Evolutionary conservation across 2,329 filamentous ascomycete genomes (phyloP).

Genomic region (Clonostachys rosea): DNA sequence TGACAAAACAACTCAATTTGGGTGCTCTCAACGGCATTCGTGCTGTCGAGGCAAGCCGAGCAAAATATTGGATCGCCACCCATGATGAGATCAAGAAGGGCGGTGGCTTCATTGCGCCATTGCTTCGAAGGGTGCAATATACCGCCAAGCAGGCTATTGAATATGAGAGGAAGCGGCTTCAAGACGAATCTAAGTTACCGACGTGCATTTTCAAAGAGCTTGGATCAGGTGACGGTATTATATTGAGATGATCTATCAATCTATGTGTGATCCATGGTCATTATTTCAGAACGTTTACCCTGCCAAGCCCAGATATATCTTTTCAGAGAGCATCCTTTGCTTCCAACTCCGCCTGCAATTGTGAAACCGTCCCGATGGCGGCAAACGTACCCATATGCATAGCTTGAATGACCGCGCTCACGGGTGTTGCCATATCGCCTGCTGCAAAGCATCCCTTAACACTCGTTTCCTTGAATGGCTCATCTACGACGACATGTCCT

Average conservation of each 20-base stretch:
- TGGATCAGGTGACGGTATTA: constrained; percentile 49
- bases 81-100: constrained; percentile 62
- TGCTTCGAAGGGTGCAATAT: constrained; percentile 39
- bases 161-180: constrained; percentile 20
- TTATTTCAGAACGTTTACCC: neutral
- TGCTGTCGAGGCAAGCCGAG: constrained; percentile 44
- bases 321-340: constrained; percentile 15
- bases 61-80: constrained; percentile 61
- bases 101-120: constrained; percentile 48
- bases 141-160: constrained; percentile 34
- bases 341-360: constrained; percentile 18
- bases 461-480: constrained; percentile 42
- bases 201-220: constrained; percentile 45
- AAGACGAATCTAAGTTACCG: constrained; percentile 14
- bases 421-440: constrained; percentile 37
- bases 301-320: neutral
- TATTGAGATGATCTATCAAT: neutral
- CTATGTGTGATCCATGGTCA: neutral
- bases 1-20: constrained; percentile 54
- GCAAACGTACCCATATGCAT: constrained; percentile 17
- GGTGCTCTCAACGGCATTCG: constrained; percentile 57
- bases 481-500: constrained; percentile 35
- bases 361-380: constrained; percentile 15
- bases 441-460: constrained; percentile 47
- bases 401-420: constrained; percentile 20